Conservation (phyloP, 163 green algal species). For the Volvox carteri region DNA sequence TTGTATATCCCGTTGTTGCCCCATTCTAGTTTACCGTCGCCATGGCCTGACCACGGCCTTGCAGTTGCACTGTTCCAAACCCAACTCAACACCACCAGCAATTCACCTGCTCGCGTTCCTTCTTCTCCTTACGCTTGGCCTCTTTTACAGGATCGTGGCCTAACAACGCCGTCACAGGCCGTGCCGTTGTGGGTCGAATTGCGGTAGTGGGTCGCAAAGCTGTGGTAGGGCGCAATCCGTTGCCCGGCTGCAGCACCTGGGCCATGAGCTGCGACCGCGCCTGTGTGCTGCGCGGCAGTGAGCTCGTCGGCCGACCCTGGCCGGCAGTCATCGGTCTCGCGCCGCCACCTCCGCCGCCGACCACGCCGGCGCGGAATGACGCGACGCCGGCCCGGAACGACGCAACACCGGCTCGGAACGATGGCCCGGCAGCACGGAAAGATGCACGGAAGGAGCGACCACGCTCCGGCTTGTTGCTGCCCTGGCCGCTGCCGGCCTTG, state of each 20-base stretch:
- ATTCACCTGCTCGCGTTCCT: slow-evolving; percentile 50
- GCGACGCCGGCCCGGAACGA: slow-evolving; percentile 5
- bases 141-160: neutral
- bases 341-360: neutral
- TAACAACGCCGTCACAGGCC: slow-evolving; percentile 27
- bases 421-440: neutral
- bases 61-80: no score
- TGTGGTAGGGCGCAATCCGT: neutral
- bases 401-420: slow-evolving; percentile 1
- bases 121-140: slow-evolving; percentile 51
- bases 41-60: no score
- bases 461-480: neutral
- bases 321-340: neutral
- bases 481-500: neutral
- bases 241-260: neutral
- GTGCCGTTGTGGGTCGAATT: slow-evolving; percentile 21
- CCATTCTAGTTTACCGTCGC: no score
- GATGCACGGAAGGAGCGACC: neutral
- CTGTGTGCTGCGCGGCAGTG: slow-evolving; percentile 38
- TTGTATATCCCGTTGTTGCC: no score
- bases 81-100: no score
- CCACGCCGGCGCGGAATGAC: neutral
- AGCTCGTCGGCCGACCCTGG: slow-evolving; percentile 3
- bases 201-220: slow-evolving; percentile 40
- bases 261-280: neutral